These are phyloP conservation scores for Aspergillus ruber DNA, from an alignment of 2,329 filamentous ascomycete genomes.

Conservation along the genomic window DNA sequence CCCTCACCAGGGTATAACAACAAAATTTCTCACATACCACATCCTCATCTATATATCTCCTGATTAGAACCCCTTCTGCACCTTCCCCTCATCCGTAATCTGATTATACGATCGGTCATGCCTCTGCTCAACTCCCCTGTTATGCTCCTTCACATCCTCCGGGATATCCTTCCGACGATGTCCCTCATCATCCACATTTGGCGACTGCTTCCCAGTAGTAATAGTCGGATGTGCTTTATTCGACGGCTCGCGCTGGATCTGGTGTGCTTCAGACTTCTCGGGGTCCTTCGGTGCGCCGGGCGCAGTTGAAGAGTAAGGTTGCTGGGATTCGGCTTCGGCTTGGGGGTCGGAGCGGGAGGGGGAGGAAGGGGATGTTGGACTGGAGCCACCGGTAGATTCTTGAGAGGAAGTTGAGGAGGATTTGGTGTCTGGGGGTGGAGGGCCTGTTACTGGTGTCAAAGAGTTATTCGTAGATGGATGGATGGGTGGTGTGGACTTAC, in stretches of 20 bases:
- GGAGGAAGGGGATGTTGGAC: conserved; percentile 1
- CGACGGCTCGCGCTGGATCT: conserved; percentile 20
- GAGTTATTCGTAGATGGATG: not conserved
- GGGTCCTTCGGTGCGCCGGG: conserved; percentile 2
- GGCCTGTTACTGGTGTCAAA: conserved; percentile 10
- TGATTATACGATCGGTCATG: conserved; percentile 29
- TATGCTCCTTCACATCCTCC: conserved; percentile 30
- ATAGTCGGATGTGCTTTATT: conserved; percentile 31
- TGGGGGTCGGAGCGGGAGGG: not conserved
- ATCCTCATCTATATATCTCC: too few relatives aligned
- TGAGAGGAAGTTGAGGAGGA: conserved; percentile 1
- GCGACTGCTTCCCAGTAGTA: conserved; percentile 22
- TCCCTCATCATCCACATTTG: conserved; percentile 24
- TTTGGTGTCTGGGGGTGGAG: conserved; percentile 14
- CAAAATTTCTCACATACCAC: too few relatives aligned
- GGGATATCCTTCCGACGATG: conserved; percentile 20
- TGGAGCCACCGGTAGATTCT: not conserved
- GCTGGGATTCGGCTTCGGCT: not conserved
- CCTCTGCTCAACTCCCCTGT: conserved; percentile 25
- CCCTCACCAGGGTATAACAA: too few relatives aligned
- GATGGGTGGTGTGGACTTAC: conserved; percentile 5
- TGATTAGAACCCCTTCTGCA: conserved; percentile 11
- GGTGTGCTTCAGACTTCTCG: not conserved
- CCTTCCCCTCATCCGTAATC: conserved; percentile 19
- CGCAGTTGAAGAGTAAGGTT: not conserved